Evolutionary conservation across 2,329 filamentous ascomycete species (phyloP).

Genomic region (Alternaria infectoria): DNA sequence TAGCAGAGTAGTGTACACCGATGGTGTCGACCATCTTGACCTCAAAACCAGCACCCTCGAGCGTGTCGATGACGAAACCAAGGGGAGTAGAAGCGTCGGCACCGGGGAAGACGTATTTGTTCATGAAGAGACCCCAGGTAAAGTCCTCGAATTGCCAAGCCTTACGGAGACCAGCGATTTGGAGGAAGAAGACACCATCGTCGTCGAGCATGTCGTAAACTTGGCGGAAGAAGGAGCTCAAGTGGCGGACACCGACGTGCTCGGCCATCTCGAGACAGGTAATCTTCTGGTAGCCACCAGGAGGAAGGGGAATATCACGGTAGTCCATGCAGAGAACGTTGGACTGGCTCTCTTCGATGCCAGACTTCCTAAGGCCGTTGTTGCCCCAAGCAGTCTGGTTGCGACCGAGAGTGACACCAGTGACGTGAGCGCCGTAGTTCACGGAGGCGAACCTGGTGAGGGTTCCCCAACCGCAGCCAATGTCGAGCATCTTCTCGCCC

Average conservation of each 20-base stretch:
- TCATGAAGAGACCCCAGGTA: constrained; percentile 99
- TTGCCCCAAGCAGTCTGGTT: constrained; percentile 99
- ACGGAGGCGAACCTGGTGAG: constrained; percentile 90
- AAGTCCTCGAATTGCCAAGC: constrained; percentile 98
- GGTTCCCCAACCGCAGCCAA: constrained; percentile 98
- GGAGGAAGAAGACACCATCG: constrained; percentile 93
- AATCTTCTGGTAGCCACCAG: constrained; percentile 88
- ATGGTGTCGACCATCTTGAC: constrained; percentile 92
- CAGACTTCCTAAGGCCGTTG: constrained; percentile 79
- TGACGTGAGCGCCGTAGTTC: constrained; percentile 85
- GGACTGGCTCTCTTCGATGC: constrained; percentile 85
- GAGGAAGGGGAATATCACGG: constrained; percentile 84
- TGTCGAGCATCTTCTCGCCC: constrained; percentile 86
- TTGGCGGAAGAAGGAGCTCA: constrained; percentile 80
- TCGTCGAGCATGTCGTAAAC: constrained; percentile 96
- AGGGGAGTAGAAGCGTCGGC: constrained; percentile 95
- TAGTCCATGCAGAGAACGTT: constrained; percentile 96
- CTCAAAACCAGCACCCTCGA: constrained; percentile 88
- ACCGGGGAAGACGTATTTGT: constrained; percentile 98
- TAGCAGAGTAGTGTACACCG: constrained; percentile 95
- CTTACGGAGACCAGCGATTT: constrained; percentile 93
- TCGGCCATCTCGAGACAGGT: constrained; percentile 98
- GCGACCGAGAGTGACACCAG: constrained; percentile 90
- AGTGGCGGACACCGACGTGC: constrained; percentile 94
- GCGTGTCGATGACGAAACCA: constrained; percentile 80